Evolutionary conservation across 2,329 filamentous ascomycete species (phyloP).

Genomic region (Pezicula neosporulosa): DNA sequence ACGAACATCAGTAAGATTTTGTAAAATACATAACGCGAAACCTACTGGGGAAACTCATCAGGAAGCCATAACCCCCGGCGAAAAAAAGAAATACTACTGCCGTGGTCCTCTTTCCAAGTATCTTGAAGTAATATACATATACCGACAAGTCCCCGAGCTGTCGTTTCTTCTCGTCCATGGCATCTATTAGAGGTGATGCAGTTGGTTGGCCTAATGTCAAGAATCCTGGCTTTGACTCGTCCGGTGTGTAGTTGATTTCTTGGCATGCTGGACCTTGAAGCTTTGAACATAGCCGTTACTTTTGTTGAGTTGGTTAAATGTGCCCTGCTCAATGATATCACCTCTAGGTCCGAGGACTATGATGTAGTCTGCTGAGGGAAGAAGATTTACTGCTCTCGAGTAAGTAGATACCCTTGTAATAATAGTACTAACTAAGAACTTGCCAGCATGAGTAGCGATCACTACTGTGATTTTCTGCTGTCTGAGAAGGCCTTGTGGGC

Average conservation of each 20-base stretch:
- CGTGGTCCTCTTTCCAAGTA: slow-evolving; percentile 10
- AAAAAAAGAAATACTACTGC: slow-evolving; percentile 14
- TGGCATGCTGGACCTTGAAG: slow-evolving; percentile 1
- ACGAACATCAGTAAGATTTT: neutral
- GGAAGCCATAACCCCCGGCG: slow-evolving; percentile 16
- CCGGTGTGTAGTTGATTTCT: neutral
- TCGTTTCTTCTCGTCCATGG: neutral
- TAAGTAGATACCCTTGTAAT: neutral
- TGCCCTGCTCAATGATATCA: slow-evolving; percentile 31
- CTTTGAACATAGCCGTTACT: slow-evolving; percentile 31
- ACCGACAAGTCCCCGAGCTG: slow-evolving; percentile 12
- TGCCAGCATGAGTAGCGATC: neutral
- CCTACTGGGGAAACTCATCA: slow-evolving; percentile 14
- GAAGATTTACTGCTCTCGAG: slow-evolving; percentile 4
- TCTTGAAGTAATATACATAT: slow-evolving; percentile 15
- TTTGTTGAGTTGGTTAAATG: slow-evolving; percentile 29
- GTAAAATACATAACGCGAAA: neutral
- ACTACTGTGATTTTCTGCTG: neutral
- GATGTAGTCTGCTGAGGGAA: slow-evolving; percentile 33
- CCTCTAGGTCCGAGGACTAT: slow-evolving; percentile 30
- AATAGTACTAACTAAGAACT: neutral
- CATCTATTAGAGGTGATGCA: neutral
- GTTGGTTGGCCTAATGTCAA: neutral
- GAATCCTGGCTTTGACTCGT: neutral
- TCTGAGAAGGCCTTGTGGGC: slow-evolving; percentile 1